Percentiles rank a stretch among this genome's conserved stretches.
Conservation (phyloP, 2,329 filamentous ascomycete species). For the Aquanectria penicillioides region DNA sequence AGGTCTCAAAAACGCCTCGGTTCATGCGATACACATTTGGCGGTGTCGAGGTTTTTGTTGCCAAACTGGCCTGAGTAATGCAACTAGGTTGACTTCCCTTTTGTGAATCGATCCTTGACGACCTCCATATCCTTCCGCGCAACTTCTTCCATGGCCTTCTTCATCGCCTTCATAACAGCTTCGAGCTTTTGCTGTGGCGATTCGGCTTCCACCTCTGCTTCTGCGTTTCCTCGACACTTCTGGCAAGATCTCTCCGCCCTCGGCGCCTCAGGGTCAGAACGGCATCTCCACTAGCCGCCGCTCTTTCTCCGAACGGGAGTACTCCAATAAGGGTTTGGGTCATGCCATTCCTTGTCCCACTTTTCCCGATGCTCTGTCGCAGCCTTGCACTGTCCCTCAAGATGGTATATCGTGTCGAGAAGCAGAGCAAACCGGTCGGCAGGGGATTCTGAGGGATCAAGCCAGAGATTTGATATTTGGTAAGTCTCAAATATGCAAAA, state of each 20-base stretch:
- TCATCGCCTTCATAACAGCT: conserved; percentile 17
- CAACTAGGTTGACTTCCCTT: background rate
- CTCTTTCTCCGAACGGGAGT: conserved; percentile 29
- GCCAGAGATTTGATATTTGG: conserved; percentile 25
- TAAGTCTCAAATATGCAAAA: conserved; percentile 26
- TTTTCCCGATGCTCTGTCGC: background rate
- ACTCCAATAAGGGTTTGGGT: conserved; percentile 25
- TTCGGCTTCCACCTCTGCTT: background rate
- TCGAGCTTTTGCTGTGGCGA: conserved; percentile 14
- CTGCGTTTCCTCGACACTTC: conserved; percentile 15
- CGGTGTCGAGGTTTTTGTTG: too few relatives aligned
- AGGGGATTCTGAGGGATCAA: background rate
- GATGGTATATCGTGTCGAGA: conserved; percentile 26
- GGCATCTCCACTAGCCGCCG: conserved; percentile 43
- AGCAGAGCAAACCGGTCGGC: conserved; percentile 35
- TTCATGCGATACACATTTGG: too few relatives aligned
- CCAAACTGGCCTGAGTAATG: too few relatives aligned
- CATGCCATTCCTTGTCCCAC: conserved; percentile 38
- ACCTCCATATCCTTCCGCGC: conserved; percentile 10
- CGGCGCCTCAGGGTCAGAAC: conserved; percentile 30
- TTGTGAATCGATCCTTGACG: background rate
- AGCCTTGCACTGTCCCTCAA: conserved; percentile 25
- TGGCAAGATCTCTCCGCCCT: conserved; percentile 29
- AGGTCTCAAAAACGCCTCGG: too few relatives aligned
- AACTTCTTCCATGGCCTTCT: conserved; percentile 30